Base-by-base conservation (phyloP, 495 filamentous ascomycete species). In the Peziza echinospora region DNA sequence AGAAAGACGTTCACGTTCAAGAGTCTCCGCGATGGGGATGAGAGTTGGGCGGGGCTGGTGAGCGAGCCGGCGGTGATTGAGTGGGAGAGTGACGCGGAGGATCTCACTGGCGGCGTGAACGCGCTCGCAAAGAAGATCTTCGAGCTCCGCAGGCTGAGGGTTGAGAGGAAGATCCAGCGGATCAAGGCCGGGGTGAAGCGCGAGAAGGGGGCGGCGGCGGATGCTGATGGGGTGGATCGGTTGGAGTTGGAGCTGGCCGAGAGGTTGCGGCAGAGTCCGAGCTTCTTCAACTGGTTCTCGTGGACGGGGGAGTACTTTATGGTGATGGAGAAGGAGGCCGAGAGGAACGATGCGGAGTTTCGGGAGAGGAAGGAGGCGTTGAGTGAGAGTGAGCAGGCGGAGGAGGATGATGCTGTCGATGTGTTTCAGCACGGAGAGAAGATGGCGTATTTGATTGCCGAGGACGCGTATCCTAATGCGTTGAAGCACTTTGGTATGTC, bases 221-320 rank as follows among this genome's bases (percentile, higher is more conserved):
- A 50, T 47, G 53, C 41, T 13, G 44, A 61, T 28, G 64, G 60
- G 9, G 61, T 69, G 24, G 70, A 72, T 46, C 68, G 73, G 47
- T 67, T 65, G 51, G 57, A 63, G 1, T 52, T 75, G 46, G 65
- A 65, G 59, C 62, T 66, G 43, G 63, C 69, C 56, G 68, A 83
- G 47, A 72, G 73, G 26, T 55, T 61, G 34, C 70, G 71, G 13
- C 71, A 71, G 1, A 56, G 70, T 11, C 30, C 13, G 30, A 83
- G 76, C 64, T 93, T 96, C 67, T 96, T 93, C 60, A 70, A 75
- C 30, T 85, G 75, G 73, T 93, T 96, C 58, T 80, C 76, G n/a
- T 45, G 37, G 43, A 55, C n/a, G n/a, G 44, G 28, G 19, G 47
- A 49, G 28, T 43, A 50, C 21, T 49, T 52, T 40, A 47, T 58